Evolutionary conservation across 306 rosid genomes (phyloP).

Genomic region (barrel medic (Medicago truncatula)): MtrunA17r5.0-ANR NC_053048.1:34289001-34289500

Average conservation of each 20-base stretch:
- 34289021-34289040: slow-evolving; percentile 3
- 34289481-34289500: slow-evolving; percentile 17
- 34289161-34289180: slow-evolving; percentile 80
- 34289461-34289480: slow-evolving; percentile 33
- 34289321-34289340: slow-evolving; percentile 76
- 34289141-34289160: slow-evolving; percentile 96
- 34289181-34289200: slow-evolving; percentile 80
- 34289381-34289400: slow-evolving; percentile 85
- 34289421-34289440: slow-evolving; percentile 69
- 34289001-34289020: neutral
- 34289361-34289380: slow-evolving; percentile 85
- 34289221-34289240: slow-evolving; percentile 80
- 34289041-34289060: slow-evolving; percentile 17
- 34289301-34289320: slow-evolving; percentile 27
- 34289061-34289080: slow-evolving; percentile 28
- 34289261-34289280: slow-evolving; percentile 4
- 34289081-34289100: slow-evolving; percentile 35
- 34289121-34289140: slow-evolving; percentile 89
- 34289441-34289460: slow-evolving; percentile 17
- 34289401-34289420: slow-evolving; percentile 81
- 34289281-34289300: slow-evolving; percentile 22
- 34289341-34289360: slow-evolving; percentile 73
- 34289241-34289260: slow-evolving; percentile 59
- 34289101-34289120: slow-evolving; percentile 82
- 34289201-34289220: slow-evolving; percentile 78